Percentiles rank a stretch among this genome's conserved stretches.
Conservation (phyloP, 139 green algal genomes). For the Picochlorum costavermella region DNA sequence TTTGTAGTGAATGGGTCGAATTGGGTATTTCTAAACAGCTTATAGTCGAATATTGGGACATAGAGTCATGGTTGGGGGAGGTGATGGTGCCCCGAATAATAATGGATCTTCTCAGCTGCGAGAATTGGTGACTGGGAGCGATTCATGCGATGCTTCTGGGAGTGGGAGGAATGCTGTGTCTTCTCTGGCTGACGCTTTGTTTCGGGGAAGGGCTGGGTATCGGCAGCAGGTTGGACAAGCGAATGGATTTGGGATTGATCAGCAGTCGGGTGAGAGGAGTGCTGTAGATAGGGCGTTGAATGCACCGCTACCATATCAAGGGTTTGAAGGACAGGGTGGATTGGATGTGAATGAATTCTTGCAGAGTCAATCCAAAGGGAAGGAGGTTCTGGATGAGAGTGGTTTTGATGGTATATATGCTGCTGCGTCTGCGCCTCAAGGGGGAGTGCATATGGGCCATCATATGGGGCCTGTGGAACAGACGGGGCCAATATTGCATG, state of each 20-base stretch:
- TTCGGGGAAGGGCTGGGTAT: conserved; percentile 59
- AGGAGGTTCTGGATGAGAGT: neutral
- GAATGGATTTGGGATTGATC: neutral
- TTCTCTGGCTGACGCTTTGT: conserved; percentile 63
- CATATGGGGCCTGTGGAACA: conserved; percentile 2
- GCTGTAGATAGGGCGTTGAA: too few species aligned
- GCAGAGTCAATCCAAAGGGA: neutral
- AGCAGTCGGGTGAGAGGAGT: neutral
- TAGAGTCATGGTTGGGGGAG: neutral
- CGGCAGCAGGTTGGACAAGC: conserved; percentile 53
- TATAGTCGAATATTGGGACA: neutral
- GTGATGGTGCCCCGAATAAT: neutral
- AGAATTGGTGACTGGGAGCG: conserved; percentile 66
- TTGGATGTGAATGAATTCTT: too few species aligned
- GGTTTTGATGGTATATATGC: neutral
- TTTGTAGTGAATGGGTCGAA: too few species aligned
- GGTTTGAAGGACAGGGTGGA: too few species aligned
- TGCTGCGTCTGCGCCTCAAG: neutral
- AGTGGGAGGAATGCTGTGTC: conserved; percentile 63
- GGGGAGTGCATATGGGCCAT: too few species aligned
- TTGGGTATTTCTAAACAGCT: too few species aligned
- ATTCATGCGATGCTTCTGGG: conserved; percentile 53
- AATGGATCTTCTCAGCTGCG: conserved; percentile 30
- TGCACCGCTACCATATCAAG: neutral
- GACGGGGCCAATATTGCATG: conserved; percentile 17